phyloP scores from a whole-genome alignment of 495 filamentous ascomycete species.

The Neurospora sp. region DNA sequence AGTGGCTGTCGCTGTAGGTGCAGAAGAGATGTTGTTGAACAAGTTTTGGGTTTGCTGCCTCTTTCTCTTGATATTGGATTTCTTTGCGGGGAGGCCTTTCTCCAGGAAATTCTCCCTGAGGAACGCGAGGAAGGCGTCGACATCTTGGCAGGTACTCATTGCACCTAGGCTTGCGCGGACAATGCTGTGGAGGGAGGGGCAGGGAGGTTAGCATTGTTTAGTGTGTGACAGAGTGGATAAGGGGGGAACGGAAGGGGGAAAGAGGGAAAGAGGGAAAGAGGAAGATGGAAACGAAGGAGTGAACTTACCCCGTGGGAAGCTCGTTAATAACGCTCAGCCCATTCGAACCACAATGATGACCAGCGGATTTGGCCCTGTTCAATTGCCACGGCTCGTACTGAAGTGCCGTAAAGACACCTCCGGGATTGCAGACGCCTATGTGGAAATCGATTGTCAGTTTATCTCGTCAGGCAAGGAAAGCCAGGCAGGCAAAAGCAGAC shows the following conservation, averaged over 20 bases:
- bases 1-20: not conserved
- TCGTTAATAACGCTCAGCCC: slow-evolving; percentile 22
- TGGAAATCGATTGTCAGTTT: too few relatives aligned
- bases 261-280: not conserved
- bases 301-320: slow-evolving; percentile 20
- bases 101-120: slow-evolving; percentile 40
- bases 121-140: slow-evolving; percentile 49
- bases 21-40: not conserved
- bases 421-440: slow-evolving; percentile 35
- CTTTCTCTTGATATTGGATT: not conserved
- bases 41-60: not conserved
- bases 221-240: not conserved
- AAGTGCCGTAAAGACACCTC: slow-evolving; percentile 33
- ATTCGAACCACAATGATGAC: slow-evolving; percentile 46
- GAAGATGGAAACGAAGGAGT: not conserved
- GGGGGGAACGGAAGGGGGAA: not conserved
- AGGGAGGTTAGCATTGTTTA: not conserved
- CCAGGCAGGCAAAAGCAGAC: slow-evolving; percentile 16
- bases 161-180: slow-evolving; percentile 60
- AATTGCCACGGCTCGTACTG: slow-evolving; percentile 50
- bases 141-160: slow-evolving; percentile 55
- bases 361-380: slow-evolving; percentile 48
- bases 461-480: too few relatives aligned
- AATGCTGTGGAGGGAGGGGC: slow-evolving; percentile 27
- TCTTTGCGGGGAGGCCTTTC: not conserved